A percentile compares a stretch with the other conserved stretches of the same genome.
Conservation (phyloP, 805 yeast genomes). For the Lipomyces yamadae region DNA sequence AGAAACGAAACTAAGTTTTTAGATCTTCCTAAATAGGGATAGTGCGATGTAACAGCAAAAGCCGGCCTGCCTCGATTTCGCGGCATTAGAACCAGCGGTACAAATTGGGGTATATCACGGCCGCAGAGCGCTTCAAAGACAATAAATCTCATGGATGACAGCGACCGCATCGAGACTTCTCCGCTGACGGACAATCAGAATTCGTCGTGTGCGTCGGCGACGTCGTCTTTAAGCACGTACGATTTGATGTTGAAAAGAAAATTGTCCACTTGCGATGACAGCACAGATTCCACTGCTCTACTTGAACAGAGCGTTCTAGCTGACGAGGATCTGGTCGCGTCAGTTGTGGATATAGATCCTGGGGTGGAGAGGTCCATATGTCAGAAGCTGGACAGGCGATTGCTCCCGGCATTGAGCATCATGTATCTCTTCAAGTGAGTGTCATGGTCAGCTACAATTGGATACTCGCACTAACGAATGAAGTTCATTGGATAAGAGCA, state of each 20-base stretch:
- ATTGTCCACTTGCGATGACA: background rate
- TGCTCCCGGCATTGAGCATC: conserved; percentile 53
- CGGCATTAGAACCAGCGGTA: background rate
- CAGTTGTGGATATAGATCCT: conserved; percentile 32
- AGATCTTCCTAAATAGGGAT: too few relatives aligned
- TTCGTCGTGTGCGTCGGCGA: background rate
- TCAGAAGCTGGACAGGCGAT: conserved; percentile 52
- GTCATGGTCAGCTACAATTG: background rate
- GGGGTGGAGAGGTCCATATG: conserved; percentile 41
- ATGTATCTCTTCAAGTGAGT: conserved; percentile 53
- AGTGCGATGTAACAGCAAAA: too few relatives aligned
- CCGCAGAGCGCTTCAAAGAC: background rate
- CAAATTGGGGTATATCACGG: background rate
- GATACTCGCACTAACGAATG: conserved; percentile 6
- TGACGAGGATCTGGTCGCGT: conserved; percentile 27
- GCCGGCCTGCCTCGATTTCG: too few relatives aligned
- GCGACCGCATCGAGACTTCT: background rate
- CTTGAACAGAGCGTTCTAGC: conserved; percentile 30
- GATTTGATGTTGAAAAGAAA: conserved; percentile 11
- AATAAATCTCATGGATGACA: background rate
- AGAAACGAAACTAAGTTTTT: too few relatives aligned
- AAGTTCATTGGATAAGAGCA: conserved; percentile 54
- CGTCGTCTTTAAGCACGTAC: background rate
- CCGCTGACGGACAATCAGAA: background rate
- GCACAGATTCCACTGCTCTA: conserved; percentile 11